Evolutionary conservation across 2,329 filamentous ascomycete genomes (phyloP).

Genomic region (Trichoderma harzianum): DNA sequence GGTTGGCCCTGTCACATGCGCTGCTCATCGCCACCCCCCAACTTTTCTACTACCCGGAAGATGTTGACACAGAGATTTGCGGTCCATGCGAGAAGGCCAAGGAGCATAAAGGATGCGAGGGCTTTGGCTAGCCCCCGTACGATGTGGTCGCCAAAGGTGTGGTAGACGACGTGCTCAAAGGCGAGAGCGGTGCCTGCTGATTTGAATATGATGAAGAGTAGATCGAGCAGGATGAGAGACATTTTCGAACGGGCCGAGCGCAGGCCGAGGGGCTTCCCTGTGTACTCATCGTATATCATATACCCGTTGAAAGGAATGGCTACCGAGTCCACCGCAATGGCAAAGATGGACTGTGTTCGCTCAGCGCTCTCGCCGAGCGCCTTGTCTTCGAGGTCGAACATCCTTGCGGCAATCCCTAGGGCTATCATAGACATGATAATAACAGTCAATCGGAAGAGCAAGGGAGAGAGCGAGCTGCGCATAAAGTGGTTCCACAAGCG

Average conservation of each 20-base stretch:
- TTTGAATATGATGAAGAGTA: constrained; percentile 97
- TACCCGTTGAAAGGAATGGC: constrained; percentile 88
- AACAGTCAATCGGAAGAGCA: constrained; percentile 77
- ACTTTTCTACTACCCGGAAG: constrained; percentile 62
- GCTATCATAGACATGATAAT: constrained; percentile 80
- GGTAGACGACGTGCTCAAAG: constrained; percentile 74
- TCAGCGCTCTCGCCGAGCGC: constrained; percentile 46
- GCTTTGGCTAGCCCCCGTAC: constrained; percentile 60
- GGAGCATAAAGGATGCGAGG: constrained; percentile 72
- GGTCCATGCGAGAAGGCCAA: constrained; percentile 86
- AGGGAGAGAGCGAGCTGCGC: constrained; percentile 78
- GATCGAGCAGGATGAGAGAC: constrained; percentile 81
- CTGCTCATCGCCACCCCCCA: constrained; percentile 53
- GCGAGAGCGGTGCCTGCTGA: constrained; percentile 88
- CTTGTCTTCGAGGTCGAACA: constrained; percentile 59
- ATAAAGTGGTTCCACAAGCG: constrained; percentile 67
- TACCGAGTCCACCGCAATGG: constrained; percentile 82
- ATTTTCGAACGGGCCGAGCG: constrained; percentile 82
- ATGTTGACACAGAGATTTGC: constrained; percentile 85
- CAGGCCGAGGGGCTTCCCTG: constrained; percentile 84
- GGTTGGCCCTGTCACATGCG: constrained; percentile 19
- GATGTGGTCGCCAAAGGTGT: constrained; percentile 35
- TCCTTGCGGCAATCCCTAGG: constrained; percentile 71
- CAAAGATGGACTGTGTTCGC: constrained; percentile 78
- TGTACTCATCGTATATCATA: constrained; percentile 96